A percentile compares a stretch with the other conserved stretches of the same genome.
Conservation (phyloP, 306 rosid species). For the Hippophae rhamnoides region DNA sequence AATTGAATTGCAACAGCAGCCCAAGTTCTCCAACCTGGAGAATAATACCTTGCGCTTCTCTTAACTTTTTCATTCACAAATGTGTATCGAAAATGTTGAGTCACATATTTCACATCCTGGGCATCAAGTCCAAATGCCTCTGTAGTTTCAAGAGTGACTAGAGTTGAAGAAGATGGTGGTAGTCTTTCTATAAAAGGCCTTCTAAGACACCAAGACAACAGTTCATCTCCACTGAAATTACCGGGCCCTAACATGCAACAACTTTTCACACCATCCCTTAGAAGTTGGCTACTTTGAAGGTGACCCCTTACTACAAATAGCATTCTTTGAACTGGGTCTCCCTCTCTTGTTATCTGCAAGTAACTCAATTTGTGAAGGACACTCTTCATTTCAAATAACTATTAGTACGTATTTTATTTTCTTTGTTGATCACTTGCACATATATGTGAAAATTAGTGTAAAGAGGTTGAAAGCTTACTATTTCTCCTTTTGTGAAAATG, state of each 20-base stretch:
- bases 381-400: too few species aligned
- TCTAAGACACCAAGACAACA: slow-evolving; percentile 83
- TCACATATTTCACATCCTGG: slow-evolving; percentile 71
- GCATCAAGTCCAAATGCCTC: slow-evolving; percentile 92
- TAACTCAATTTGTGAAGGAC: background rate
- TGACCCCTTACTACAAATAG: slow-evolving; percentile 87
- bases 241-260: slow-evolving; percentile 94
- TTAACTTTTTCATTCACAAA: slow-evolving; percentile 79
- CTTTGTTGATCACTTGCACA: background rate
- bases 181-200: slow-evolving; percentile 70
- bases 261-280: slow-evolving; percentile 80
- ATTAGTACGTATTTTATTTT: too few species aligned
- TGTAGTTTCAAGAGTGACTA: slow-evolving; percentile 63
- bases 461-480: slow-evolving; percentile 33
- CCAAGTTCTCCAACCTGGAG: slow-evolving; percentile 98
- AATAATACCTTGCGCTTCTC: slow-evolving; percentile 85
- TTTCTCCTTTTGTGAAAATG: slow-evolving; percentile 87
- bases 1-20: slow-evolving; percentile 87
- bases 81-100: slow-evolving; percentile 88
- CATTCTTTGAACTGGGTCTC: slow-evolving; percentile 94
- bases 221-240: slow-evolving; percentile 87
- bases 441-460: background rate
- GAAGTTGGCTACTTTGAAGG: slow-evolving; percentile 79
- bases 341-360: slow-evolving; percentile 61
- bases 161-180: slow-evolving; percentile 66